Percentiles rank a stretch among this genome's conserved stretches.
Evolutionary conservation across 2,329 filamentous ascomycete species (phyloP).

Genomic region (Nemania sp.): DNA sequence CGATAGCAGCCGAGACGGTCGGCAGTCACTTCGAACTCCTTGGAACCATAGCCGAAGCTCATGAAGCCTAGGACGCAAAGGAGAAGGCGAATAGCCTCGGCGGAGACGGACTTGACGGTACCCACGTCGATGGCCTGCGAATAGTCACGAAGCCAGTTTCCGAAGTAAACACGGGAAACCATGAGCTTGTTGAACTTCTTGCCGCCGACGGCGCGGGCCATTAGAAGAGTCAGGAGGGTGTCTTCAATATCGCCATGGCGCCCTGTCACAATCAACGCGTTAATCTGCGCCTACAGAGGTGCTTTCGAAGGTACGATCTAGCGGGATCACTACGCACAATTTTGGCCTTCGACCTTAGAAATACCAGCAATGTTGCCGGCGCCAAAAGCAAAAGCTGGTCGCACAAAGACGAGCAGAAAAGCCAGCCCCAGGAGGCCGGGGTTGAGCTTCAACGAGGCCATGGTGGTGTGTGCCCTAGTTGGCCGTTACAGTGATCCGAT

Average conservation of each 20-base stretch:
- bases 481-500: conserved; percentile 2
- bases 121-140: conserved; percentile 93
- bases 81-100: conserved; percentile 86
- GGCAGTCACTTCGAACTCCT: conserved; percentile 82
- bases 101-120: conserved; percentile 86
- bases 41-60: conserved; percentile 80
- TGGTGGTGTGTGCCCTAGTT: conserved; percentile 37
- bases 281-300: conserved; percentile 10
- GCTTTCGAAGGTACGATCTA: neutral
- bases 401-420: conserved; percentile 67
- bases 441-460: conserved; percentile 54
- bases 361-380: conserved; percentile 86
- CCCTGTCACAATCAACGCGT: conserved; percentile 50
- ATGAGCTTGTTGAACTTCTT: conserved; percentile 90
- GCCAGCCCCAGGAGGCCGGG: conserved; percentile 58
- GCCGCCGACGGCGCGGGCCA: conserved; percentile 54
- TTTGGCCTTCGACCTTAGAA: conserved; percentile 79
- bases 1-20: conserved; percentile 80
- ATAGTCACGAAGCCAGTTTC: conserved; percentile 93
- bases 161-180: conserved; percentile 90
- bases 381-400: conserved; percentile 76
- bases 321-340: conserved; percentile 58
- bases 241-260: conserved; percentile 94
- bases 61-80: conserved; percentile 90
- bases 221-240: conserved; percentile 73